Evolutionary conservation across 345 rosid species (phyloP), one percentile per base, ranked within the genome.

Genomic region (Geranium rotundifolium): DNA sequence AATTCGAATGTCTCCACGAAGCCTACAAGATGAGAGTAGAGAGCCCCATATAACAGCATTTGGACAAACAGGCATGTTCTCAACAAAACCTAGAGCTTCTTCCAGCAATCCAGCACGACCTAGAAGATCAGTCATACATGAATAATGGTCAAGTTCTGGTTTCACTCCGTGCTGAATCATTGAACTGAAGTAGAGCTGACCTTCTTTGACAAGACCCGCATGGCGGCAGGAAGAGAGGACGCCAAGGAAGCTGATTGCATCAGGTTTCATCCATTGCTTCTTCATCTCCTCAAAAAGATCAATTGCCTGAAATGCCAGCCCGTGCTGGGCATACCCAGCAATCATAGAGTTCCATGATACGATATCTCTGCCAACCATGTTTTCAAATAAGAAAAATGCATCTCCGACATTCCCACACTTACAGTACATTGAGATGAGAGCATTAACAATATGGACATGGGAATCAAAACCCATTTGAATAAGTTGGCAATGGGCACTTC

Each of bases 281-380:
- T 73, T 82, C 95, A 84, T 79, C 70, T 78, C 78, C 76, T 84
- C 85, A 14, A 87, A 87, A 59, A 87, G 87, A 65, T 73, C 70
- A 46, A 82, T 76, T 18, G 83, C 91, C 54, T 79, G 77, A 30
- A 29, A 23, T 13, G 84, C 95, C 62, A 84, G 77, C 2, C 97
- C 99, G 49, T 84, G 81, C 69, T 83, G 97, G 7, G 95, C 90
- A 69, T 79, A 85, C n/a, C 97, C 99, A 31, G 85, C 86, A 56
- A 92, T 87, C 95, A 92, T 90, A 0, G 97, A 89, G 75, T 92
- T 92, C 99, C 99, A 92, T 0, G 97, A 87, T 39, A 92, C 85
- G 0, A 76, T 73, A 62, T 92, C 97, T 75, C 70, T 84, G 14
- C n/a, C 59, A 7, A 7, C 6, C 70, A 76, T 78, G 58, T 55